Base-by-base conservation (phyloP, 2,329 filamentous ascomycete genomes). In the Fusarium nematophilum region DNA sequence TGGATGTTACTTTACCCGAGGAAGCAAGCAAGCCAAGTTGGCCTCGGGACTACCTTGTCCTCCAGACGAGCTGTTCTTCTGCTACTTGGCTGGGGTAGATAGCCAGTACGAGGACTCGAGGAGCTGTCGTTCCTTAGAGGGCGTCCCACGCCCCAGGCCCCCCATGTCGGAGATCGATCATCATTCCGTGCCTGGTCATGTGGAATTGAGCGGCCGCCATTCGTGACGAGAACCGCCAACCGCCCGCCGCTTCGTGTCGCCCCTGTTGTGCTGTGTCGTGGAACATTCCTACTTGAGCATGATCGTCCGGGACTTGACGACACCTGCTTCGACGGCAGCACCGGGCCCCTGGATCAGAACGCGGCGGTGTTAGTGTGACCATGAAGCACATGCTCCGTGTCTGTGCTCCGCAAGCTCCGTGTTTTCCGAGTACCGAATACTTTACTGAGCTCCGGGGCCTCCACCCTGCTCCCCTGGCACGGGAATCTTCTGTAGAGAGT, bases 231-330 rank as follows among this genome's bases (percentile, higher is more conserved):
- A 50, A 42, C 37, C 27, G 40, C 34, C 53, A 36, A 27, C 17
- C 21, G 39, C 30, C 43, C 39, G 43, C 36, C 43, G 14, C 25
- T 27, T 11, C 17, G 29, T 14, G 34, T 30, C 14, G 29, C 53
- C 50, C 59, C 52, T 37, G 50, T 23, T 39, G 37, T 17, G 10
- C 23, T 34, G 21, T 55, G 38, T 29, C 18, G 43, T 38, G 23
- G 23, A 52, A 25, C 10, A 46, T 49, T 23, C 59, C 30, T 34
- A 48, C 37, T 61, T 46, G 38, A 53, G 43, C 45, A 38, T 40
- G 47, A 57, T 64, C 51, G 43, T 42, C 56, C 26, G 43, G 54
- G 59, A 52, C 51, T 63, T 61, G 55, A 45, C 43, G 38, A 47
- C 33, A 51, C 39, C 39, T 48, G 45, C 40, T 36, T 57, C 30